Evolutionary conservation across 2,329 filamentous ascomycete genomes (phyloP).

Genomic region (Apiospora koreana): DNA sequence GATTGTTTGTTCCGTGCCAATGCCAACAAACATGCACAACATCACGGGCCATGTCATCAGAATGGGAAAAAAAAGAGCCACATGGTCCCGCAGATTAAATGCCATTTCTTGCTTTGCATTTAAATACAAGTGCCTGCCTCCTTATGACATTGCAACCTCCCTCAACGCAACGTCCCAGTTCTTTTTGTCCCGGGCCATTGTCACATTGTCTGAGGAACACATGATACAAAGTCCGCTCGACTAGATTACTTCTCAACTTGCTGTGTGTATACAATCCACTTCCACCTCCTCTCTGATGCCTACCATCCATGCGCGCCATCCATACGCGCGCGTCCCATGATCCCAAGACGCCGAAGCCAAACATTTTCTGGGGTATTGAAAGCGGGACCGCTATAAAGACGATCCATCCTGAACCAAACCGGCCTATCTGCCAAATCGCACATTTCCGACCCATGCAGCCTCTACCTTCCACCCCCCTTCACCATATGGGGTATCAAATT

Average conservation of each 20-base stretch:
- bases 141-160: neutral
- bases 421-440: neutral
- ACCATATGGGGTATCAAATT: conserved; percentile 5
- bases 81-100: neutral
- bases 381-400: neutral
- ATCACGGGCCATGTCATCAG: neutral
- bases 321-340: neutral
- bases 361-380: conserved; percentile 10
- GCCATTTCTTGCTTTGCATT: neutral
- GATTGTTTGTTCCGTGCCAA: neutral
- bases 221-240: neutral
- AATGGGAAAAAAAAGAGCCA: neutral
- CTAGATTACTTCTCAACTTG: conserved; percentile 3
- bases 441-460: neutral
- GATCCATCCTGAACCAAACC: neutral
- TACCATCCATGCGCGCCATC: neutral
- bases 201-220: neutral
- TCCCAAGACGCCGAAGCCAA: neutral
- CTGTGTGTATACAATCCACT: neutral
- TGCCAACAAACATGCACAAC: neutral
- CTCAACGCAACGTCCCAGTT: neutral
- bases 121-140: neutral
- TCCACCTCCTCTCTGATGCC: neutral
- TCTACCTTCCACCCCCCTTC: neutral
- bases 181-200: neutral